Evolutionary conservation across 805 yeast genomes (phyloP).

Genomic region (Cyberlindnera suaveolens): DNA sequence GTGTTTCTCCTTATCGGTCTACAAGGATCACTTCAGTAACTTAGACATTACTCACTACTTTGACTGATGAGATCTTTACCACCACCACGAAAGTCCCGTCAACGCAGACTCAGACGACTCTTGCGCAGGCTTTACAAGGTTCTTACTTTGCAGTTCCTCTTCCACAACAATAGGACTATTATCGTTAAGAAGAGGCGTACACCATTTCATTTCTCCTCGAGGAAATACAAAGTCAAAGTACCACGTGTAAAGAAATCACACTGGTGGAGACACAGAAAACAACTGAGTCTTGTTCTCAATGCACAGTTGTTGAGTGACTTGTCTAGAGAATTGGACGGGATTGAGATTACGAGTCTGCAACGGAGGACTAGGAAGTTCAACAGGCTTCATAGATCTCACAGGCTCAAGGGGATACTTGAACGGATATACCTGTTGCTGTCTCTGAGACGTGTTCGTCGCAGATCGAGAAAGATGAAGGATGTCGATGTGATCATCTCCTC

Average conservation of each 20-base stretch:
- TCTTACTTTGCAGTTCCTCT: slow-evolving; percentile 15
- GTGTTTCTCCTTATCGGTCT: too few relatives aligned
- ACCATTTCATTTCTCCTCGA: slow-evolving; percentile 19
- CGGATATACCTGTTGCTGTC: background rate
- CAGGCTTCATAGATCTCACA: background rate
- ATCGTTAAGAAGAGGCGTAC: slow-evolving; percentile 15
- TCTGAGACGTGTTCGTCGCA: background rate
- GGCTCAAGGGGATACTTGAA: background rate
- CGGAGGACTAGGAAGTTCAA: background rate
- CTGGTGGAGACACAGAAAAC: slow-evolving; percentile 1
- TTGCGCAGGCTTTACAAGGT: slow-evolving; percentile 11
- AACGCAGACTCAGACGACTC: slow-evolving; percentile 12
- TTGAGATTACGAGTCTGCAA: background rate
- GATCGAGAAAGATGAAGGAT: background rate
- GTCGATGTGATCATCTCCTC: background rate
- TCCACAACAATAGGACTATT: slow-evolving; percentile 4
- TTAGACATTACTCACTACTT: too few relatives aligned
- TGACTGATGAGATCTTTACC: slow-evolving; percentile 22
- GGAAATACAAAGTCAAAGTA: slow-evolving; percentile 19
- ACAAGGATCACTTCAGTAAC: too few relatives aligned
- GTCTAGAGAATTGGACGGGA: slow-evolving; percentile 5
- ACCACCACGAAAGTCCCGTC: slow-evolving; percentile 21
- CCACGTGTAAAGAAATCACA: slow-evolving; percentile 2
- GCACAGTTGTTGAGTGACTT: slow-evolving; percentile 14
- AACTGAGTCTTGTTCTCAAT: slow-evolving; percentile 5